Conservation (phyloP, 192 early-diverging fungal genomes). For the Coemansia reversa region DNA sequence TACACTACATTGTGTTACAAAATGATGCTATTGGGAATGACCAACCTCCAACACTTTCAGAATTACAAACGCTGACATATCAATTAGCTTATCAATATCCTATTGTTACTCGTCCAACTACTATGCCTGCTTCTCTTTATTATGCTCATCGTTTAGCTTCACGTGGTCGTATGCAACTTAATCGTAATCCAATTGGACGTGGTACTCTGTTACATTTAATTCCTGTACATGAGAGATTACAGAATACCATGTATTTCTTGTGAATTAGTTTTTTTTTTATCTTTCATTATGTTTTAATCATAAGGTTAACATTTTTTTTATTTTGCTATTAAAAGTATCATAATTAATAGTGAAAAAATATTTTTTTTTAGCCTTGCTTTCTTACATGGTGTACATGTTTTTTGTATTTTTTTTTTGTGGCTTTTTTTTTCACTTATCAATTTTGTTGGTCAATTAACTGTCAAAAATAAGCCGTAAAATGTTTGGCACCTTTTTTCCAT, state of each 20-base stretch:
- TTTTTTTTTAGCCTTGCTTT: too few relatives aligned
- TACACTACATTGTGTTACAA: constrained; percentile 37
- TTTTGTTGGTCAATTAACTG: too few relatives aligned
- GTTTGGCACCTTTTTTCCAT: too few relatives aligned
- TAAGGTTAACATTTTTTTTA: too few relatives aligned
- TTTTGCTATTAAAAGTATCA: too few relatives aligned
- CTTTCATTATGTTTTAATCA: too few relatives aligned
- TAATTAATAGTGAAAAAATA: too few relatives aligned
- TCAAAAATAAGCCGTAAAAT: too few relatives aligned
- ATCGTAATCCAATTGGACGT: constrained; percentile 10
- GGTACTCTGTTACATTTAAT: constrained; percentile 19
- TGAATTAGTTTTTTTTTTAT: too few relatives aligned
- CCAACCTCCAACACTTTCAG: background rate
- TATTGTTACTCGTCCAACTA: constrained; percentile 16
- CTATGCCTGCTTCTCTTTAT: constrained; percentile 41
- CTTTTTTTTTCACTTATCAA: too few relatives aligned
- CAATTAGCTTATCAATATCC: constrained; percentile 34
- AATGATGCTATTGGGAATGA: constrained; percentile 17
- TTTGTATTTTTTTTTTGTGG: too few relatives aligned
- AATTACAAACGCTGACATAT: constrained; percentile 19
- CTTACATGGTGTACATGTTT: too few relatives aligned
- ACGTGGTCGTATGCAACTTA: constrained; percentile 33
- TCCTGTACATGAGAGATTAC: constrained; percentile 23
- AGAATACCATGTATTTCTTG: constrained; percentile 42
- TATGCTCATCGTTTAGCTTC: constrained; percentile 41